These are phyloP conservation scores for Lactifluus pinguis DNA, from an alignment of 768 basidiomycete genomes.

Conservation along the genomic window DNA sequence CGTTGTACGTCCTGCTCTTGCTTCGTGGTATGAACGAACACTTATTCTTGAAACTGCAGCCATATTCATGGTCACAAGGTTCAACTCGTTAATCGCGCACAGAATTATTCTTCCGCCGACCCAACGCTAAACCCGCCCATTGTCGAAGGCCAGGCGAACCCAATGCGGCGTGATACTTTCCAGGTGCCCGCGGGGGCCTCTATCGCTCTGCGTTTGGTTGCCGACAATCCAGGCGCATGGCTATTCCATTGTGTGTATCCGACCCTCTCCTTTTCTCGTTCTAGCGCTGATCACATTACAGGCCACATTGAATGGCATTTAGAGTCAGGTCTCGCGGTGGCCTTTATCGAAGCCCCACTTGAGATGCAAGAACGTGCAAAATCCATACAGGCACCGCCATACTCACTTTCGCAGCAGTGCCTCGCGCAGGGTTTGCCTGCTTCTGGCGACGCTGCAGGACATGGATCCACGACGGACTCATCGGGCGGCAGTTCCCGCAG, in stretches of 20 bases:
- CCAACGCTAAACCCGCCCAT: constrained; percentile 72
- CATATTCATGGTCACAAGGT: constrained; percentile 87
- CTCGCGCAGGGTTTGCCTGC: constrained; percentile 43
- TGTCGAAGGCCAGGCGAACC: constrained; percentile 72
- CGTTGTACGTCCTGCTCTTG: constrained; percentile 51
- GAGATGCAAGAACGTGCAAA: constrained; percentile 45
- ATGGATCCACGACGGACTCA: constrained; percentile 59
- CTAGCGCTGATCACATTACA: constrained; percentile 22
- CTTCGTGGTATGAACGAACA: background rate
- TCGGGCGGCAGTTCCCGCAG: constrained; percentile 66
- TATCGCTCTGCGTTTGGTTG: constrained; percentile 67
- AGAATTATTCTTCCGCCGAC: constrained; percentile 66
- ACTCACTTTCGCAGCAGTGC: constrained; percentile 61
- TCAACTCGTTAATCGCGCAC: constrained; percentile 66
- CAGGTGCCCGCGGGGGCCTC: constrained; percentile 59
- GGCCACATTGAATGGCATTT: constrained; percentile 87
- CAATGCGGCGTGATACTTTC: constrained; percentile 86
- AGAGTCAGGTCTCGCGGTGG: constrained; percentile 73
- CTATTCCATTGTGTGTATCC: constrained; percentile 61
- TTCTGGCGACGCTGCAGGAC: constrained; percentile 85
- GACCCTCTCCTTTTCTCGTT: background rate
- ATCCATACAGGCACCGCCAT: constrained; percentile 41
- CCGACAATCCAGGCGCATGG: constrained; percentile 93
- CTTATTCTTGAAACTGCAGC: constrained; percentile 32
- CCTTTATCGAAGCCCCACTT: constrained; percentile 77